Percentiles rank a stretch among this genome's conserved stretches.
Evolutionary conservation across 1,139 yeast species (phyloP).

Genomic region (Pichia terricola): DNA sequence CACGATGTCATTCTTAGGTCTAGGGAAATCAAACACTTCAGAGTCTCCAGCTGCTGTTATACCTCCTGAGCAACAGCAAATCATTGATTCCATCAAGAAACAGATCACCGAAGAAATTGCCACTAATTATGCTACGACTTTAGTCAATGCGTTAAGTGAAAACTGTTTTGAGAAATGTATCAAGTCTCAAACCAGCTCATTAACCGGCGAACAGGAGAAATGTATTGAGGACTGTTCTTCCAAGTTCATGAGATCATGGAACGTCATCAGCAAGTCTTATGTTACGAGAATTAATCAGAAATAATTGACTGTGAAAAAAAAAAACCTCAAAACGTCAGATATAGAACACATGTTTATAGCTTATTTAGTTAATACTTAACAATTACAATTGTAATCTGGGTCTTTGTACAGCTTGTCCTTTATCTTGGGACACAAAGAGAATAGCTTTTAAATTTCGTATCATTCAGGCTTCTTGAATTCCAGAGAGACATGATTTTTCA

Average conservation of each 20-base stretch:
- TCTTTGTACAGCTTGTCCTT: too few species aligned
- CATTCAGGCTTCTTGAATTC: too few species aligned
- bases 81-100: slow-evolving; percentile 29
- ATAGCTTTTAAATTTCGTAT: too few species aligned
- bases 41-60: too few species aligned
- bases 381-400: too few species aligned
- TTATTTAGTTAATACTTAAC: too few species aligned
- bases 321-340: background rate
- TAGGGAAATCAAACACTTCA: too few species aligned
- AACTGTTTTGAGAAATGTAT: slow-evolving; percentile 81
- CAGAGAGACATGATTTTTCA: too few species aligned
- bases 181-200: slow-evolving; percentile 34
- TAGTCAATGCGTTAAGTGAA: slow-evolving; percentile 79
- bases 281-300: slow-evolving; percentile 46
- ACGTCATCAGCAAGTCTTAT: slow-evolving; percentile 67
- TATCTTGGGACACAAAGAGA: too few species aligned
- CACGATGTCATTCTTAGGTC: too few species aligned
- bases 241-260: slow-evolving; percentile 90
- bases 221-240: slow-evolving; percentile 75
- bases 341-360: too few species aligned
- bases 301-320: slow-evolving; percentile 1
- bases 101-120: slow-evolving; percentile 80
- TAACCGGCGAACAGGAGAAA: slow-evolving; percentile 31
- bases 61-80: too few species aligned
- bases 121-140: slow-evolving; percentile 78